Evolutionary conservation across 495 filamentous ascomycete genomes (phyloP), one percentile per base, ranked within the genome.

Genomic region (Penicillium nucicola): DNA sequence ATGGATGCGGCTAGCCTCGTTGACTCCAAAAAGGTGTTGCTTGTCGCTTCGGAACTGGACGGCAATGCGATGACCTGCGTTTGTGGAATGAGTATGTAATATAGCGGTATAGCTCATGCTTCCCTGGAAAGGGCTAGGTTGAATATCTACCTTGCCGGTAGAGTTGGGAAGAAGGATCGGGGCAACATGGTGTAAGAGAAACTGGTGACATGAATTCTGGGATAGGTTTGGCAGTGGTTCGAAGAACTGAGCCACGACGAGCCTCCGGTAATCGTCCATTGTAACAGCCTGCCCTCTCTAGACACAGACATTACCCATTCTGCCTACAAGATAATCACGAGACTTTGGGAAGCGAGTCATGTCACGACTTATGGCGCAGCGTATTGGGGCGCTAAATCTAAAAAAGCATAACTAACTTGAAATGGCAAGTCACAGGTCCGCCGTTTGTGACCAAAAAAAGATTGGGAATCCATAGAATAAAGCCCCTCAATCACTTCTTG

Each of bases 221-320:
- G 54, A 56, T 43, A 56, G 33, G 14, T 47, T 52, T 45, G 48
- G 48, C 37, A 56, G 38, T 48, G 48, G 14, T 30, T 48, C 43
- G 48, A 56, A 56, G 44, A 56, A 56, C 30, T 56, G 48, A 48
- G 48, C 38, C 48, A 56, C 48, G 33, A 56, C 43, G 30, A 52
- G 47, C 13, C 14, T 48, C 34, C 48, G 48, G 44, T 51, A 49
- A 48, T 54, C 51, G 45, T 48, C 51, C 39, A 54, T 48, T 48
- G 43, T 42, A 20, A 47, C 6, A 52, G 50, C 42, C 28, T 39
- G 25, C 30, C 15, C 15, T 31, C 15, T 30, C 39, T 46, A 42
- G 42, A 17, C 45, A 48, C 33, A 15, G 15, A 22, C 3, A 4
- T 40, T 48, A 15, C 31, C 31, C 3, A 23, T 42, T 53, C 43